Percentiles rank a stretch among this genome's conserved stretches.
Conservation (phyloP, 345 rosid genomes). For the Gossypium bickii region DNA sequence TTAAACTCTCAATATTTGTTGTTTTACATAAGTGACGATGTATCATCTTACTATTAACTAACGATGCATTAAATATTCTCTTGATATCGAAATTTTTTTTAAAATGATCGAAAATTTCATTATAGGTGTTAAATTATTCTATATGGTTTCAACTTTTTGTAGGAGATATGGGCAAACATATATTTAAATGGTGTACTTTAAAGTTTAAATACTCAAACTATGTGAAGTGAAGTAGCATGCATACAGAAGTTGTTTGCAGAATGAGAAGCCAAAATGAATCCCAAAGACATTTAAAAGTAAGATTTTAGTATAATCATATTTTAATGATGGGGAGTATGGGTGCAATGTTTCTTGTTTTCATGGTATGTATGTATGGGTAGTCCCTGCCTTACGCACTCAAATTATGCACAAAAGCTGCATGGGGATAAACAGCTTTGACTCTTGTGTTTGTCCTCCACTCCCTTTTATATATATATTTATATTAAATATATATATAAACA, state of each 20-base stretch:
- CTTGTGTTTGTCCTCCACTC: constrained; percentile 25
- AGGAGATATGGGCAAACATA: neutral
- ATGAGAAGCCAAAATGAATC: neutral
- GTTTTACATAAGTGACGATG: neutral
- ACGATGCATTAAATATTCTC: too few species aligned
- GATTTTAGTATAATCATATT: neutral
- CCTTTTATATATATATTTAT: neutral
- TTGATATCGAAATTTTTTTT: too few species aligned
- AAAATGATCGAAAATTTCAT: neutral
- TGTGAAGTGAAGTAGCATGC: neutral
- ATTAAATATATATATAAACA: neutral
- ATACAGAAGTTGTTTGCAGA: neutral
- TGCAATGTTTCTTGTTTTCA: neutral
- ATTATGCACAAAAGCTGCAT: constrained; percentile 31
- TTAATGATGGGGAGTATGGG: constrained; percentile 14
- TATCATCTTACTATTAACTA: too few species aligned
- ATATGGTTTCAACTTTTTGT: neutral
- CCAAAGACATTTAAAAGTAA: neutral
- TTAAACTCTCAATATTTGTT: too few species aligned
- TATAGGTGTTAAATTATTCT: neutral
- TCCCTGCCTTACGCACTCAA: constrained; percentile 22
- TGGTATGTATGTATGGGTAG: constrained; percentile 21
- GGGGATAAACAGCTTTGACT: constrained; percentile 27
- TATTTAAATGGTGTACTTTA: neutral
- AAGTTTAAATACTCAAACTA: neutral